Evolutionary conservation across 352 stramenopile genomes (phyloP), one percentile per base, ranked within the genome.

Genomic region (Saprolegnia parasitica): DNA sequence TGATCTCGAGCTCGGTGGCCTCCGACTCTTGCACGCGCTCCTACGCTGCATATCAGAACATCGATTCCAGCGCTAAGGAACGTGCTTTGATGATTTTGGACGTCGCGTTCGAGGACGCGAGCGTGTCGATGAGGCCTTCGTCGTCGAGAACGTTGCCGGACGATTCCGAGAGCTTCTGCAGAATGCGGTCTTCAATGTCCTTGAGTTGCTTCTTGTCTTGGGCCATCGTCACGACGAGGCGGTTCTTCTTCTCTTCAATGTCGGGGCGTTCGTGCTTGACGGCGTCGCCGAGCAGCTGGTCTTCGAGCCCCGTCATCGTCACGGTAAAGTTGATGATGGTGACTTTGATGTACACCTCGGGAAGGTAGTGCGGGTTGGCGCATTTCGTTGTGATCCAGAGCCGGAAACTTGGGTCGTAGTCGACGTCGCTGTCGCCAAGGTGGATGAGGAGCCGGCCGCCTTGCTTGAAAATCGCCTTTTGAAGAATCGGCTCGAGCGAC

Each of bases 311-410:
- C 21, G 96, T 86, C 85, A 98, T 96, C 18, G 93, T 98, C 54
- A 98, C 91, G 0, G 93, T 98, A 72, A 98, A 98, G 76, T 98
- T 98, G 76, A 98, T 98, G 13, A 98, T 81, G 3, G 92, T 98
- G 47, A 98, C 93, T 74, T 98, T 98, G 74, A 98, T 98, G 80
- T 95, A 98, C 5, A 98, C 87, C 37, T 98, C 93, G 0, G 93
- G 93, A 9, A 98, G 74, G 68, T 98, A 98, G 75, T 98, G 93
- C 9, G 93, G 93, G 66, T 98, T 98, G 6, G 93, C 83, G 21
- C 97, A 76, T 72, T 98, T 98, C 0, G 93, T 98, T 0, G 93
- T 98, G 46, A 98, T 77, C 66, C 93, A 97, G 16, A 98, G 74
- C 68, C 93, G 91, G 75, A 98, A 98, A 0, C 80, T 79, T 9